A percentile compares a stretch with the other conserved stretches of the same genome.
Conservation (phyloP, 192 early-diverging fungal species). For the Kickxella alabastrina region DNA sequence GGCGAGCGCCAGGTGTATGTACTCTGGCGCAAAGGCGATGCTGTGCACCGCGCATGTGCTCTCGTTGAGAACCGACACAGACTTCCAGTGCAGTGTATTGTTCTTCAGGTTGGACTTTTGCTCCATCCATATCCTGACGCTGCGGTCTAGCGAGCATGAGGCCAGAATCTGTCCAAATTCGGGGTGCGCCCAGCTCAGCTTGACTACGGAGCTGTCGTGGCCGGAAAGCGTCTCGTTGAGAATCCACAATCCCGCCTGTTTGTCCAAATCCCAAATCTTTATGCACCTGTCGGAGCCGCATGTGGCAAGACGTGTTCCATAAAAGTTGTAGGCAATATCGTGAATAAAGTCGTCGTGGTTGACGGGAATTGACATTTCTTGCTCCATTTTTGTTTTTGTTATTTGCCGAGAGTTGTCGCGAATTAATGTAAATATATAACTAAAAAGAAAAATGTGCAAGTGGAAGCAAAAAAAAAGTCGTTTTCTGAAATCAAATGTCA, state of each 20-base stretch:
- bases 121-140: constrained; percentile 91
- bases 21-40: constrained; percentile 87
- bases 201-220: constrained; percentile 83
- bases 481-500: neutral
- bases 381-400: constrained; percentile 27
- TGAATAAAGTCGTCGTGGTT: constrained; percentile 88
- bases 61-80: constrained; percentile 60
- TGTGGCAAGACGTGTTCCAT: constrained; percentile 86
- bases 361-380: constrained; percentile 48
- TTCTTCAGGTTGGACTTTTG: constrained; percentile 58
- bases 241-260: constrained; percentile 67
- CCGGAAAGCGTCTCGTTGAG: constrained; percentile 65
- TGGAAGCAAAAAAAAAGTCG: neutral
- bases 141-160: constrained; percentile 87
- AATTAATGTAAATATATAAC: neutral
- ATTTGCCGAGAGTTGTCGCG: neutral
- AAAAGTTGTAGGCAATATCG: constrained; percentile 86
- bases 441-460: neutral
- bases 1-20: constrained; percentile 75
- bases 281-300: constrained; percentile 90
- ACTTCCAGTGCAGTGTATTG: constrained; percentile 67
- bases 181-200: constrained; percentile 94
- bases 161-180: constrained; percentile 92
- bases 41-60: constrained; percentile 72
- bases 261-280: constrained; percentile 89